These are phyloP conservation scores for Rhododendron molle DNA, from an alignment of 148 eudicot genomes.

Conservation along the genomic window DNA sequence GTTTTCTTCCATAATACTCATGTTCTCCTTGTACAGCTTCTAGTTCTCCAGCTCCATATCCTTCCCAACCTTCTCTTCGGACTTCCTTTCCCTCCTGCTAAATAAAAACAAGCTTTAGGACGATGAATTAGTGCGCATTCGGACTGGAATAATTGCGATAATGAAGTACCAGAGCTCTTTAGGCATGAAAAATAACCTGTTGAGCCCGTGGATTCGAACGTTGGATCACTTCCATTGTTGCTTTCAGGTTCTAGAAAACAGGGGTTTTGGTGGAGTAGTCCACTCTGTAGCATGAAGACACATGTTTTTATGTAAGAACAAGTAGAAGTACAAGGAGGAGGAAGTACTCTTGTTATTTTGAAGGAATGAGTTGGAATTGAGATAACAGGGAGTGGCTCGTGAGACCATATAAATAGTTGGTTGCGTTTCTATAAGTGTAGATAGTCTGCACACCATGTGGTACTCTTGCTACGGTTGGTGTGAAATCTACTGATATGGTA, in stretches of 20 bases:
- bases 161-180: not conserved
- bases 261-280: constrained; percentile 21
- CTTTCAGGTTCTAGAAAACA: not conserved
- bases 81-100: constrained; percentile 21
- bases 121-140: not conserved
- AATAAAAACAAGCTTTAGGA: not conserved
- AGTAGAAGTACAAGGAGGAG: not conserved
- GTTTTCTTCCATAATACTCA: constrained; percentile 60
- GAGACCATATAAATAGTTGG: not conserved
- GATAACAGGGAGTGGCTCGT: not conserved
- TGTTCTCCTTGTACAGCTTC: constrained; percentile 79
- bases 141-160: not conserved
- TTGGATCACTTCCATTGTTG: constrained; percentile 25
- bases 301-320: constrained; percentile 18
- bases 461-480: too few species aligned
- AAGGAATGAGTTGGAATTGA: not conserved
- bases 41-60: constrained; percentile 66
- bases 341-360: not conserved
- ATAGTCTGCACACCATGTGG: not conserved
- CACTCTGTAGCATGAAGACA: constrained; percentile 27
- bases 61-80: constrained; percentile 17
- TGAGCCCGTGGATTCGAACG: constrained; percentile 35
- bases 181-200: constrained; percentile 19
- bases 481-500: too few species aligned
- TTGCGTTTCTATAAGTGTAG: not conserved